These are phyloP conservation scores for Colletotrichum eleusines DNA, from an alignment of 2,329 filamentous ascomycete species.

Conservation along the genomic window DNA sequence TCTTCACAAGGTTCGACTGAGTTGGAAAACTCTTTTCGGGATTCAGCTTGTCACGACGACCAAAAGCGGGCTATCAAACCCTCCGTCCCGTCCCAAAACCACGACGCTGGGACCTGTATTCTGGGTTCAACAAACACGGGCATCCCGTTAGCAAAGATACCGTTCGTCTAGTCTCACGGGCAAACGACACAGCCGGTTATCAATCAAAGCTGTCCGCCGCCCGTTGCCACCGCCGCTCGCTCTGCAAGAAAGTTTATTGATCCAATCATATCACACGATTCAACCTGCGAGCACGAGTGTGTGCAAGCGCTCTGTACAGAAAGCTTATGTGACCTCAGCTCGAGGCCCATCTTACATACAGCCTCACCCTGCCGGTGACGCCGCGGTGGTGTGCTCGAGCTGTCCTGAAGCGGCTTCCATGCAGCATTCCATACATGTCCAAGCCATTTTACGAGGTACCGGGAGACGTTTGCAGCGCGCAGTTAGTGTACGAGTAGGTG, in stretches of 20 bases:
- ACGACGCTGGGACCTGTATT: conserved; percentile 27
- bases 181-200: conserved; percentile 2
- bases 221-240: no score
- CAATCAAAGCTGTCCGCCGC: neutral
- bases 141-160: neutral
- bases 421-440: conserved; percentile 27
- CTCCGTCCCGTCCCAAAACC: neutral
- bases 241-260: neutral
- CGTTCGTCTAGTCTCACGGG: conserved; percentile 29
- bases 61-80: conserved; percentile 2
- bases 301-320: conserved; percentile 11
- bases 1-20: neutral
- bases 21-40: conserved; percentile 19
- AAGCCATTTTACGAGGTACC: neutral
- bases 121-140: conserved; percentile 5
- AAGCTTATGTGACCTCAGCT: neutral
- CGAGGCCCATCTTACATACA: neutral
- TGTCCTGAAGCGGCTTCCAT: conserved; percentile 14
- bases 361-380: conserved; percentile 8
- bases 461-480: conserved; percentile 12
- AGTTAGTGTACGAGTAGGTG: neutral
- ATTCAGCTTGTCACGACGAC: neutral
- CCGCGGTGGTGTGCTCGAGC: neutral
- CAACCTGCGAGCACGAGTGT: conserved; percentile 17
- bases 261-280: neutral